Evolutionary conservation across 1,284 basidiomycete species (phyloP).

Genomic region (Amylostereum chailletii): DNA sequence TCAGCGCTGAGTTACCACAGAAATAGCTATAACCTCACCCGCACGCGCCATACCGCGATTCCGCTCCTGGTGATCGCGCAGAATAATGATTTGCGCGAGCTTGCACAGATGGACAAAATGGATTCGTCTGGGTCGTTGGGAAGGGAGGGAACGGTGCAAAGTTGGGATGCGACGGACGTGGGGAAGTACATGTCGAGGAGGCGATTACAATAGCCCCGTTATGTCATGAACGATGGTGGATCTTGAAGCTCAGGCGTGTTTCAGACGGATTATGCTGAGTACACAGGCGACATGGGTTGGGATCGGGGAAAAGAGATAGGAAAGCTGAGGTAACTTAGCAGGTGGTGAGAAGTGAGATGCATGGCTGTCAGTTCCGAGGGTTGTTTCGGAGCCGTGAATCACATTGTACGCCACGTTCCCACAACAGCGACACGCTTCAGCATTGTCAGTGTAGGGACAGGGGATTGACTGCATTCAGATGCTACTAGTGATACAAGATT

Average conservation of each 20-base stretch:
- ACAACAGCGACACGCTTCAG: too few species aligned
- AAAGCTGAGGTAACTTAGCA: too few species aligned
- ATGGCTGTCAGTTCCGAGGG: too few species aligned
- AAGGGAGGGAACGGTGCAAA: slow-evolving; percentile 57
- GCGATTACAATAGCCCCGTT: background rate
- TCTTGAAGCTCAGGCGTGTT: background rate
- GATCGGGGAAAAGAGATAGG: too few species aligned
- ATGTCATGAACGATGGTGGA: background rate
- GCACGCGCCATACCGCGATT: slow-evolving; percentile 75
- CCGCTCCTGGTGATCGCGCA: slow-evolving; percentile 62
- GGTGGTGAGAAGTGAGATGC: too few species aligned
- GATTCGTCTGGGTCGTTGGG: slow-evolving; percentile 53
- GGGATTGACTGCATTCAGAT: too few species aligned
- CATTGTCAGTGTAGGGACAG: too few species aligned
- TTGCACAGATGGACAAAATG: slow-evolving; percentile 52
- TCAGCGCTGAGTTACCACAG: background rate
- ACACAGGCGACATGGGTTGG: too few species aligned
- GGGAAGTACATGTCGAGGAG: slow-evolving; percentile 66
- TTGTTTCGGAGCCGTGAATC: too few species aligned
- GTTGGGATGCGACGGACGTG: slow-evolving; percentile 63
- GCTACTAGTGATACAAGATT: too few species aligned
- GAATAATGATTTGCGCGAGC: slow-evolving; percentile 72
- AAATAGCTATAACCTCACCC: slow-evolving; percentile 43
- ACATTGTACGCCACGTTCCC: too few species aligned
- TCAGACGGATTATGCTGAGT: too few species aligned